Conservation (phyloP, 2,329 filamentous ascomycete species). For the Pestalotiopsis sp. region DNA sequence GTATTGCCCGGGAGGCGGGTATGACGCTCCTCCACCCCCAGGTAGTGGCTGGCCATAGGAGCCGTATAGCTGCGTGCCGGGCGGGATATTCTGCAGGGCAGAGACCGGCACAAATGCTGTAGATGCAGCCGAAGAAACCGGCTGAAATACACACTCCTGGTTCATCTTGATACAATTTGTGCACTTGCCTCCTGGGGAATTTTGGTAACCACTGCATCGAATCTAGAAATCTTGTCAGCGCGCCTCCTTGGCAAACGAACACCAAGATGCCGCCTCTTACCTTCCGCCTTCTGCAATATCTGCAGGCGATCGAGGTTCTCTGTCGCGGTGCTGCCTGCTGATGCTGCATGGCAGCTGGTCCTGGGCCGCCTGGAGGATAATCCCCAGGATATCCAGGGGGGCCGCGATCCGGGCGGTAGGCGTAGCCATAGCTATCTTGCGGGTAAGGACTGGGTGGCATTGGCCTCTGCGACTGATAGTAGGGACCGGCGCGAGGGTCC, state of each 20-base stretch:
- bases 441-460: slow-evolving; percentile 20
- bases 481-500: slow-evolving; percentile 36
- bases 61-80: slow-evolving; percentile 58
- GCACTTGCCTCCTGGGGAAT: slow-evolving; percentile 60
- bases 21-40: slow-evolving; percentile 25
- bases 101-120: slow-evolving; percentile 63
- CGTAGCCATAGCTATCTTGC: slow-evolving; percentile 29
- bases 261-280: slow-evolving; percentile 33
- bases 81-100: slow-evolving; percentile 59
- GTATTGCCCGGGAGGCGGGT: slow-evolving; percentile 24
- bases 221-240: slow-evolving; percentile 46
- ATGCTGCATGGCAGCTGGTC: slow-evolving; percentile 44
- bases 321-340: slow-evolving; percentile 59
- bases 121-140: slow-evolving; percentile 57
- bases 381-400: slow-evolving; percentile 29
- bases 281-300: slow-evolving; percentile 65
- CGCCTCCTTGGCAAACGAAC: slow-evolving; percentile 16
- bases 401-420: slow-evolving; percentile 34
- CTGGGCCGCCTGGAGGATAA: slow-evolving; percentile 33
- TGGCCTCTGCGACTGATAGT: slow-evolving; percentile 22
- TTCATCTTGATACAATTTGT: slow-evolving; percentile 64
- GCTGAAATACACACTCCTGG: slow-evolving; percentile 64
- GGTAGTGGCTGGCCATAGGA: slow-evolving; percentile 60
- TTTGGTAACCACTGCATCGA: slow-evolving; percentile 63
- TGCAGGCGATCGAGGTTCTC: slow-evolving; percentile 61